Conservation (phyloP, 495 filamentous ascomycete species). For the Podospora comata region DNA sequence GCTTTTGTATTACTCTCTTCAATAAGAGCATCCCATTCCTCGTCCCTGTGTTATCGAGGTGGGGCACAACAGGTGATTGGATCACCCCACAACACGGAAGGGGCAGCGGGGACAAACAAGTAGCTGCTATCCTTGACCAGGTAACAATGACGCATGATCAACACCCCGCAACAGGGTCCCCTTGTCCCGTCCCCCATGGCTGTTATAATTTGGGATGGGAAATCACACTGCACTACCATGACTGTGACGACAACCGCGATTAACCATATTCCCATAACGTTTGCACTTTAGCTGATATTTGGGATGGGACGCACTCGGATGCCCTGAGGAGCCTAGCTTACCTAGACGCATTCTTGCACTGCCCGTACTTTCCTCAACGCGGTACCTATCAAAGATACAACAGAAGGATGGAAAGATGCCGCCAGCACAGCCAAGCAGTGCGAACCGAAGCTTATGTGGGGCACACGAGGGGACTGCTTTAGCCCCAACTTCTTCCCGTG, state of each 20-base stretch:
- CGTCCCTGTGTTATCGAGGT: background rate
- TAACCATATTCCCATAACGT: too few relatives aligned
- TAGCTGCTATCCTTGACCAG: background rate
- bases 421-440: background rate
- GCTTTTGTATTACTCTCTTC: background rate
- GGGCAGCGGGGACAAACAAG: conserved; percentile 3
- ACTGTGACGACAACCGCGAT: too few relatives aligned
- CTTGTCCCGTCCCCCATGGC: background rate
- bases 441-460: background rate
- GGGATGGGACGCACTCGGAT: too few relatives aligned
- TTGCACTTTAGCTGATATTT: too few relatives aligned
- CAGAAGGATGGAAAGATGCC: background rate
- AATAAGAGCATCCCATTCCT: background rate
- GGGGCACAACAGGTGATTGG: conserved; percentile 19
- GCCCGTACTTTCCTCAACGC: background rate
- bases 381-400: background rate
- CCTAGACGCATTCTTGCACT: too few relatives aligned
- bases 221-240: too few relatives aligned
- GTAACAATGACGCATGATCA: conserved; percentile 22
- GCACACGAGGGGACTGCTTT: background rate
- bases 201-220: too few relatives aligned
- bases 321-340: too few relatives aligned
- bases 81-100: conserved; percentile 17
- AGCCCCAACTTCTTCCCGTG: background rate
- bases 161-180: conserved; percentile 3